phyloP scores from a whole-genome alignment of 2,329 filamentous ascomycete genomes.

The Epichloe coenophiala region DNA sequence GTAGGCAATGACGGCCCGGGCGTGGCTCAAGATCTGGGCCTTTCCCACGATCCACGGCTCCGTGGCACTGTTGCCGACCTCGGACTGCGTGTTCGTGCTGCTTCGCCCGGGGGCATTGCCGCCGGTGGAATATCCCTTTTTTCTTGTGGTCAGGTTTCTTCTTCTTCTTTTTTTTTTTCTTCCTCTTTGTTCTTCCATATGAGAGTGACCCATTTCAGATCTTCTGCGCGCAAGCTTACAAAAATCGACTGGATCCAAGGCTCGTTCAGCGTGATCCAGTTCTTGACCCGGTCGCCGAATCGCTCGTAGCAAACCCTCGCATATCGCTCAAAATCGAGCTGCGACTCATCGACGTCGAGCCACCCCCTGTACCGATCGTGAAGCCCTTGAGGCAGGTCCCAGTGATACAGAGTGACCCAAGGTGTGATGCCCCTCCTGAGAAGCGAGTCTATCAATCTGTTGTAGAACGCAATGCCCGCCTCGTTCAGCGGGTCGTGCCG shows the following conservation, averaged over 20 bases:
- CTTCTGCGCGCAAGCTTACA: constrained; percentile 8
- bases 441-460: constrained; percentile 45
- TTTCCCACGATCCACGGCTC: constrained; percentile 24
- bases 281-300: constrained; percentile 27
- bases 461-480: constrained; percentile 45
- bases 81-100: constrained; percentile 9
- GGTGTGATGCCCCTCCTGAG: constrained; percentile 43
- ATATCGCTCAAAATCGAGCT: constrained; percentile 23
- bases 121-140: constrained; percentile 20
- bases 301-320: constrained; percentile 22
- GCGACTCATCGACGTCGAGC: constrained; percentile 18
- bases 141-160: neutral
- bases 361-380: constrained; percentile 24
- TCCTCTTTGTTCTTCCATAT: too few species aligned
- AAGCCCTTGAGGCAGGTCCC: constrained; percentile 33
- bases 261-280: constrained; percentile 28
- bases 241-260: constrained; percentile 25
- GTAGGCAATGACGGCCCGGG: constrained; percentile 18
- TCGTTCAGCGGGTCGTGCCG: constrained; percentile 49
- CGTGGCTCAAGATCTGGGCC: constrained; percentile 22
- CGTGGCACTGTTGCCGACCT: constrained; percentile 18
- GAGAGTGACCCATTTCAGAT: neutral
- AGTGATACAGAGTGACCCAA: constrained; percentile 51
- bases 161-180: neutral
- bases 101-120: constrained; percentile 18